Evolutionary conservation across 2,329 filamentous ascomycete species (phyloP).

Genomic region (Lasiodiplodia citricola): DNA sequence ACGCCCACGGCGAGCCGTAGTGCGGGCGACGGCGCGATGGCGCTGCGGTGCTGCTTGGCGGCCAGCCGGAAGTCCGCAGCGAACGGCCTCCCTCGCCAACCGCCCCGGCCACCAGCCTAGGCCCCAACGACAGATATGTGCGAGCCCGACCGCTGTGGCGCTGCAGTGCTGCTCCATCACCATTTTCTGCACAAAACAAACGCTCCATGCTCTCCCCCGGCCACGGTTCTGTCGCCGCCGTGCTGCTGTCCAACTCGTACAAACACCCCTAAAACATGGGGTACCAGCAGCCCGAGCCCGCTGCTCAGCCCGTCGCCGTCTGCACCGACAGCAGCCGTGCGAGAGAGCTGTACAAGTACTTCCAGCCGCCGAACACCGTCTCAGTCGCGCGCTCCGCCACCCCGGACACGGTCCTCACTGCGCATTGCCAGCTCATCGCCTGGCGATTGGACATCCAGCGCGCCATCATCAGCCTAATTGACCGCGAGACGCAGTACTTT

Average conservation of each 20-base stretch:
- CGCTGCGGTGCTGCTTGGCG: constrained; percentile 9
- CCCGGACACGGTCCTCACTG: constrained; percentile 41
- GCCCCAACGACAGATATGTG: constrained; percentile 10
- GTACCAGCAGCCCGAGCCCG: neutral
- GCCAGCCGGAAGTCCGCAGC: neutral
- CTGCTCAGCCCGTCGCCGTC: neutral
- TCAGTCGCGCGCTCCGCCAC: constrained; percentile 4
- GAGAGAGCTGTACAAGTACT: constrained; percentile 40
- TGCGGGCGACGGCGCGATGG: constrained; percentile 1
- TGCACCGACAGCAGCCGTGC: constrained; percentile 29
- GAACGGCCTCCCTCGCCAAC: constrained; percentile 7
- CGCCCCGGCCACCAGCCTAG: neutral
- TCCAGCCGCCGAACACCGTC: constrained; percentile 29
- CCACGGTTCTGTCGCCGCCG: constrained; percentile 1
- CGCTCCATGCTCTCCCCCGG: constrained; percentile 3
- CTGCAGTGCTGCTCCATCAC: neutral
- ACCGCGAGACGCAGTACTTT: constrained; percentile 55
- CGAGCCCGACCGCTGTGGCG: constrained; percentile 13
- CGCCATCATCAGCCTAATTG: constrained; percentile 53
- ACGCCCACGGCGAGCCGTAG: constrained; percentile 2
- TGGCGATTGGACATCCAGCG: constrained; percentile 43
- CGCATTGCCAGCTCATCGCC: constrained; percentile 44
- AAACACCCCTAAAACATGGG: constrained; percentile 8
- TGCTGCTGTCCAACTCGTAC: neutral
- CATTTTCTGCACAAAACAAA: neutral